A percentile compares a stretch with the other conserved stretches of the same genome.
phyloP scores from a whole-genome alignment of 2,329 filamentous ascomycete genomes.

The Pseudocercospora fuligena region DNA sequence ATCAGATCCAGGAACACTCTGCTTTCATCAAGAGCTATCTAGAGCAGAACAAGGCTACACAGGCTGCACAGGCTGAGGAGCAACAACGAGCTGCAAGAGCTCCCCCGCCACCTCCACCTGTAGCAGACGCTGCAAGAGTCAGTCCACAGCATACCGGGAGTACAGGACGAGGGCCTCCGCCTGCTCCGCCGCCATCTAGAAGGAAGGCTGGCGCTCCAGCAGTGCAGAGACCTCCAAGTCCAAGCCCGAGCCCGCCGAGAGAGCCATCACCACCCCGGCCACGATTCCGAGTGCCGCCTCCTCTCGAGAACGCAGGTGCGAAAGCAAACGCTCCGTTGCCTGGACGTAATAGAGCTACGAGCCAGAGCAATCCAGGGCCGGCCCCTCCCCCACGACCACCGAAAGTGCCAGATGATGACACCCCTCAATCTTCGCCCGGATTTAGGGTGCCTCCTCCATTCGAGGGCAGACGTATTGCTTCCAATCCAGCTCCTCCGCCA shows the following conservation, averaged over 20 bases:
- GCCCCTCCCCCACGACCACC: slow-evolving; percentile 57
- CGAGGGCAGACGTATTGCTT: slow-evolving; percentile 62
- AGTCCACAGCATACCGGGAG: slow-evolving; percentile 67
- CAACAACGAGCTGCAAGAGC: slow-evolving; percentile 58
- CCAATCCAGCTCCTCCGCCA: slow-evolving; percentile 68
- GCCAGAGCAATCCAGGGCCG: slow-evolving; percentile 37
- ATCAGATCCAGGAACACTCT: slow-evolving; percentile 69
- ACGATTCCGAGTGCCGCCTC: slow-evolving; percentile 82
- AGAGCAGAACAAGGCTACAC: slow-evolving; percentile 63
- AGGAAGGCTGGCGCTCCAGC: slow-evolving; percentile 41
- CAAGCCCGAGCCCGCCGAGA: slow-evolving; percentile 66
- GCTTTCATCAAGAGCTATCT: slow-evolving; percentile 72
- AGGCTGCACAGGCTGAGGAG: slow-evolving; percentile 49
- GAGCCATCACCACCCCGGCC: slow-evolving; percentile 73
- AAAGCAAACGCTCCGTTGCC: slow-evolving; percentile 42
- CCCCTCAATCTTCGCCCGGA: slow-evolving; percentile 43
- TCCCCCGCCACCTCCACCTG: slow-evolving; percentile 66
- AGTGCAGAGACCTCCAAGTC: slow-evolving; percentile 49
- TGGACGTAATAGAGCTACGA: slow-evolving; percentile 61
- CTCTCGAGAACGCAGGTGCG: slow-evolving; percentile 87
- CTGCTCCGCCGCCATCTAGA: slow-evolving; percentile 56
- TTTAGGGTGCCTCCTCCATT: slow-evolving; percentile 85
- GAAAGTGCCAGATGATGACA: slow-evolving; percentile 62
- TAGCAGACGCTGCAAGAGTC: slow-evolving; percentile 46
- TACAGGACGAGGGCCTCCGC: slow-evolving; percentile 65